Conservation (phyloP, 2,329 filamentous ascomycete species). For the Curvularia verruculosa region DNA sequence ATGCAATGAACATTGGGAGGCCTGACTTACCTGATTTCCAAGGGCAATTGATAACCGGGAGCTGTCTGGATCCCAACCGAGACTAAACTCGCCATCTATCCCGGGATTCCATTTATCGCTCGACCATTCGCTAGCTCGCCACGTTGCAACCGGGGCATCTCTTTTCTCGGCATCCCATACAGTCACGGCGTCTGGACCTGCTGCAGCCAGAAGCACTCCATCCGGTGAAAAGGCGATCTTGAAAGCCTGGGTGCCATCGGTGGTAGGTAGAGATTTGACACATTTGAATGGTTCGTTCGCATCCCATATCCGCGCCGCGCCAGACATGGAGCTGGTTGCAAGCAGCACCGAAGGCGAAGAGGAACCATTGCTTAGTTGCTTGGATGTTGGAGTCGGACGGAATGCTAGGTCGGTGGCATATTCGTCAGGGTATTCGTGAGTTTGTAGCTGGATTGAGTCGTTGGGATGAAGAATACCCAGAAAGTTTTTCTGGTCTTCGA, state of each 20-base stretch:
- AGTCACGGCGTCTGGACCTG: slow-evolving; percentile 51
- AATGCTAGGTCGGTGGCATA: slow-evolving; percentile 52
- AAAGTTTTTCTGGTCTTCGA: slow-evolving; percentile 33
- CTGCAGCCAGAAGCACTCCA: slow-evolving; percentile 52
- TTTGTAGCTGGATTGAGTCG: slow-evolving; percentile 41
- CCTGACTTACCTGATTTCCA: slow-evolving; percentile 44
- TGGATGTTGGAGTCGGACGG: slow-evolving; percentile 33
- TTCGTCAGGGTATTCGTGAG: slow-evolving; percentile 41
- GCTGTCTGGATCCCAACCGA: slow-evolving; percentile 50
- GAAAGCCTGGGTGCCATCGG: slow-evolving; percentile 45
- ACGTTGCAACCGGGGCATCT: slow-evolving; percentile 44
- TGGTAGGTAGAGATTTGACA: slow-evolving; percentile 37
- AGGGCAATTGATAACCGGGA: slow-evolving; percentile 47
- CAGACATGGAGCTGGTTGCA: slow-evolving; percentile 51
- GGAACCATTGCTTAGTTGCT: slow-evolving; percentile 24
- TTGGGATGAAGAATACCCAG: slow-evolving; percentile 47
- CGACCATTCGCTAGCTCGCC: slow-evolving; percentile 40
- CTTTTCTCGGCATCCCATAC: slow-evolving; percentile 52
- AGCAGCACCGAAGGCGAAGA: slow-evolving; percentile 40
- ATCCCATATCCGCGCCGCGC: slow-evolving; percentile 51
- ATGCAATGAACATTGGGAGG: neutral
- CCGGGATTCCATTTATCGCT: slow-evolving; percentile 40
- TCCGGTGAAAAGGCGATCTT: slow-evolving; percentile 54
- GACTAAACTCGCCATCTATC: slow-evolving; percentile 43
- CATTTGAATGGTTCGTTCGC: slow-evolving; percentile 45